A percentile compares a stretch with the other conserved stretches of the same genome.
Conservation (phyloP, 2,329 filamentous ascomycete genomes). For the Fusarium lyarnte region DNA sequence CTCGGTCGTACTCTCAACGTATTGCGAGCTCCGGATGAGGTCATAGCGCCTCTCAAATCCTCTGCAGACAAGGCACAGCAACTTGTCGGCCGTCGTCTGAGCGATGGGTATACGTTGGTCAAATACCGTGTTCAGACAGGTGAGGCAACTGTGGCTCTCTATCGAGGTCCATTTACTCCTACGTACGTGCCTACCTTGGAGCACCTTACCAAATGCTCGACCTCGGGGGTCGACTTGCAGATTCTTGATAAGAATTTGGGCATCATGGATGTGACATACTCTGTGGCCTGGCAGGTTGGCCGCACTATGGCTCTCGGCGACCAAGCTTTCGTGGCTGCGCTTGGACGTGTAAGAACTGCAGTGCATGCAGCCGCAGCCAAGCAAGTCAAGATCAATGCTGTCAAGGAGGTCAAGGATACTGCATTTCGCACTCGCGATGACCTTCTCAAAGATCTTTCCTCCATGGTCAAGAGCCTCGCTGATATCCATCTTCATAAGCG, state of each 20-base stretch:
- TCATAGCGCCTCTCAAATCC: background rate
- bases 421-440: background rate
- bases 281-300: slow-evolving; percentile 55
- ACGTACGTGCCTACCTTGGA: background rate
- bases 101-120: slow-evolving; percentile 52
- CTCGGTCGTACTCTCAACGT: slow-evolving; percentile 33
- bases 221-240: slow-evolving; percentile 48
- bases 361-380: background rate
- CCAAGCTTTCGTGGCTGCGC: slow-evolving; percentile 44
- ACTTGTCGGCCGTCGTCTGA: slow-evolving; percentile 31
- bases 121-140: background rate
- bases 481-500: background rate
- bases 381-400: background rate
- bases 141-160: background rate
- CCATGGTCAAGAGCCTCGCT: background rate
- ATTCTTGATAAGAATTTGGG: slow-evolving; percentile 51
- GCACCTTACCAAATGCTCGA: slow-evolving; percentile 41
- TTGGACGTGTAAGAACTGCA: slow-evolving; percentile 19
- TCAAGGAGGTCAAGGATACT: background rate
- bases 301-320: slow-evolving; percentile 51
- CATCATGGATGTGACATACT: slow-evolving; percentile 57
- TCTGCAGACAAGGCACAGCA: background rate
- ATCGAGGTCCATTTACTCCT: background rate
- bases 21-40: slow-evolving; percentile 3
- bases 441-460: background rate